Percentiles rank a stretch among this genome's conserved stretches.
Conservation (phyloP, 805 yeast genomes). For the Monosporozyma solicola region DNA sequence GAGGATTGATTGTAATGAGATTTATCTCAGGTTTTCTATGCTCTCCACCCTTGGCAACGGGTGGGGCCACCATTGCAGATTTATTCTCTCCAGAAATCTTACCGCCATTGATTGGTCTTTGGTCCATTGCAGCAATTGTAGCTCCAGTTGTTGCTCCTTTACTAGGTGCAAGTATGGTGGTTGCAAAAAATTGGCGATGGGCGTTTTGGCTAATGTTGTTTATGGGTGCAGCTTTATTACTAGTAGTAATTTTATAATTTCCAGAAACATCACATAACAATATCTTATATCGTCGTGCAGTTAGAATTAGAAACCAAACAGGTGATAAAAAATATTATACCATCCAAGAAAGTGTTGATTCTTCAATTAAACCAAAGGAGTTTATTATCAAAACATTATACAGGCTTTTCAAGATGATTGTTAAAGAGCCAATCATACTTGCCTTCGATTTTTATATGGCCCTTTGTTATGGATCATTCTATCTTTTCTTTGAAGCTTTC, state of each 20-base stretch:
- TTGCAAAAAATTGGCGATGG: conserved; percentile 46
- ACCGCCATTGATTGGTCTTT: conserved; percentile 40
- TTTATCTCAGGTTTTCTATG: too few species aligned
- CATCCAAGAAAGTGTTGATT: conserved; percentile 32
- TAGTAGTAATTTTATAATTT: conserved; percentile 33
- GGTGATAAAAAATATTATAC: conserved; percentile 38
- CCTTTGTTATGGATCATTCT: conserved; percentile 43
- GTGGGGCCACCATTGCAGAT: too few species aligned
- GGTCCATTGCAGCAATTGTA: conserved; percentile 46
- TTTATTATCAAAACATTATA: conserved; percentile 30
- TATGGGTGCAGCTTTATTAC: conserved; percentile 32
- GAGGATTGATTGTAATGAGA: too few species aligned
- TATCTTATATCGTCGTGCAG: conserved; percentile 37
- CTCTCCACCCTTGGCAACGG: too few species aligned
- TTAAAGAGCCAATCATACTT: conserved; percentile 48
- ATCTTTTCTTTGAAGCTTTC: conserved; percentile 53
- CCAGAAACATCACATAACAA: conserved; percentile 44
- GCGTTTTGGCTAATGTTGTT: conserved; percentile 44
- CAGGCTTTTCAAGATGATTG: conserved; percentile 43
- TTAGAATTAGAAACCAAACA: conserved; percentile 12
- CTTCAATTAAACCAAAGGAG: conserved; percentile 12
- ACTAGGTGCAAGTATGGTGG: conserved; percentile 43
- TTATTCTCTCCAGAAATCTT: conserved; percentile 36
- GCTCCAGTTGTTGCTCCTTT: conserved; percentile 53
- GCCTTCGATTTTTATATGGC: conserved; percentile 45